phyloP scores from a whole-genome alignment of 2,329 filamentous ascomycete species.

The Phymatotrichopsis omnivora region DNA sequence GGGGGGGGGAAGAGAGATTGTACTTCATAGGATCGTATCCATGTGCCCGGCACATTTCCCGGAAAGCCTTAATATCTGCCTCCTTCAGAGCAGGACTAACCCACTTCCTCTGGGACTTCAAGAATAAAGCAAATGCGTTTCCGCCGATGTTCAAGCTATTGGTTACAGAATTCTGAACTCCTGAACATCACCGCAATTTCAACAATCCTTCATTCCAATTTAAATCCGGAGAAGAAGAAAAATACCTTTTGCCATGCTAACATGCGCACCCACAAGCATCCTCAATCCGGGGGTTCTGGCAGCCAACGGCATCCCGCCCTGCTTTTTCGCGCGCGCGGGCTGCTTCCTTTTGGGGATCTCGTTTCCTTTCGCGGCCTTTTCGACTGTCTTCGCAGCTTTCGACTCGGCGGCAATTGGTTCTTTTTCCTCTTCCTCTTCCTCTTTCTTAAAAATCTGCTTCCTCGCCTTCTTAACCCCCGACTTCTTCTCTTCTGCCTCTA shows the following conservation, averaged over 20 bases:
- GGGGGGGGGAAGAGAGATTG: too few relatives aligned
- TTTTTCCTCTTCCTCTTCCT: too few relatives aligned
- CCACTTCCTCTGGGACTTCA: slow-evolving; percentile 97
- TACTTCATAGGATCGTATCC: slow-evolving; percentile 56
- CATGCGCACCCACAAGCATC: slow-evolving; percentile 86
- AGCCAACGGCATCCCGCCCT: slow-evolving; percentile 53
- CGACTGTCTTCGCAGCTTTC: too few relatives aligned
- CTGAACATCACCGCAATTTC: slow-evolving; percentile 38
- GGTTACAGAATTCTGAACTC: slow-evolving; percentile 75
- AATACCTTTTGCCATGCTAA: slow-evolving; percentile 74
- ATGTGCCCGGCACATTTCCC: slow-evolving; percentile 55
- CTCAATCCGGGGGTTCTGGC: slow-evolving; percentile 59
- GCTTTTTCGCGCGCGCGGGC: too few relatives aligned
- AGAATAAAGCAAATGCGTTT: slow-evolving; percentile 87
- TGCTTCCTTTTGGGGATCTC: too few relatives aligned
- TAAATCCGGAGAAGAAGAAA: not conserved
- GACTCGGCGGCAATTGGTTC: too few relatives aligned
- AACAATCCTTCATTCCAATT: slow-evolving; percentile 16
- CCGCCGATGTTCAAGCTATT: slow-evolving; percentile 75
- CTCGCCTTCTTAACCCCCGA: too few relatives aligned
- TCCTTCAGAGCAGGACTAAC: slow-evolving; percentile 64
- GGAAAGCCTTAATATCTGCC: slow-evolving; percentile 60
- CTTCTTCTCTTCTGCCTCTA: too few relatives aligned
- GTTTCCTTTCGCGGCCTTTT: too few relatives aligned
- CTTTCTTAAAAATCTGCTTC: too few relatives aligned